Evolutionary conservation across 495 filamentous ascomycete species (phyloP).

Genomic region (Thozetella sp.): DNA sequence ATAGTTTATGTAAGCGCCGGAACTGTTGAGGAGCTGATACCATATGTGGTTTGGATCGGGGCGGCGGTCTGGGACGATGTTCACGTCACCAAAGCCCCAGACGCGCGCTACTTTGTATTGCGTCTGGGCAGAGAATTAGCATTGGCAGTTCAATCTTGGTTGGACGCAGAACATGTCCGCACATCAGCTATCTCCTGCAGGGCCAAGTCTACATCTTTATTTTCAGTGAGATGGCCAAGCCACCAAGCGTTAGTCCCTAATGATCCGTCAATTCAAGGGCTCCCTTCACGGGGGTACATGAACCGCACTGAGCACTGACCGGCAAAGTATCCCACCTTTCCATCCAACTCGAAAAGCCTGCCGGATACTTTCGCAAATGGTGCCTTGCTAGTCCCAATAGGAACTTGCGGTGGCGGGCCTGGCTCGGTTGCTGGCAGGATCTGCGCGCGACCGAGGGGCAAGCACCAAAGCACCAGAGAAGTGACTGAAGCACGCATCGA

Average conservation of each 20-base stretch:
- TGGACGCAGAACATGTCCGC: not conserved
- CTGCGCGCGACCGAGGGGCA: not conserved
- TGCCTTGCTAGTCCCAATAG: conserved; percentile 13
- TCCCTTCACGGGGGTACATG: not conserved
- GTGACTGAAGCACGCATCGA: not conserved
- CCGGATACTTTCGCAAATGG: conserved; percentile 35
- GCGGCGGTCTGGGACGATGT: conserved; percentile 36
- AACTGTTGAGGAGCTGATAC: conserved; percentile 52
- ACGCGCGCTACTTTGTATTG: conserved; percentile 64
- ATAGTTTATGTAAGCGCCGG: conserved; percentile 59
- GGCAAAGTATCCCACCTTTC: conserved; percentile 34
- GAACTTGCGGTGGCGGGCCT: conserved; percentile 9
- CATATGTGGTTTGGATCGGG: conserved; percentile 37
- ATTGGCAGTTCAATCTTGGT: not conserved
- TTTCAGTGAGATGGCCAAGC: conserved; percentile 62
- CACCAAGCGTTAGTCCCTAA: conserved; percentile 70
- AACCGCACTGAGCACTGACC: not conserved
- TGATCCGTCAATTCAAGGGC: conserved; percentile 9
- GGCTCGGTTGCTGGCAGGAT: conserved; percentile 1
- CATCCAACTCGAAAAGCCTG: conserved; percentile 51
- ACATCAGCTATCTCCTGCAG: conserved; percentile 39
- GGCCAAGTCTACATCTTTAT: conserved; percentile 59
- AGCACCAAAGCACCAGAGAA: not conserved
- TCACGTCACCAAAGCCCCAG: conserved; percentile 65
- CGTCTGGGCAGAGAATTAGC: conserved; percentile 17